phyloP scores from a whole-genome alignment of 2,329 filamentous ascomycete genomes.

The Ophiostoma tasmaniense region DNA sequence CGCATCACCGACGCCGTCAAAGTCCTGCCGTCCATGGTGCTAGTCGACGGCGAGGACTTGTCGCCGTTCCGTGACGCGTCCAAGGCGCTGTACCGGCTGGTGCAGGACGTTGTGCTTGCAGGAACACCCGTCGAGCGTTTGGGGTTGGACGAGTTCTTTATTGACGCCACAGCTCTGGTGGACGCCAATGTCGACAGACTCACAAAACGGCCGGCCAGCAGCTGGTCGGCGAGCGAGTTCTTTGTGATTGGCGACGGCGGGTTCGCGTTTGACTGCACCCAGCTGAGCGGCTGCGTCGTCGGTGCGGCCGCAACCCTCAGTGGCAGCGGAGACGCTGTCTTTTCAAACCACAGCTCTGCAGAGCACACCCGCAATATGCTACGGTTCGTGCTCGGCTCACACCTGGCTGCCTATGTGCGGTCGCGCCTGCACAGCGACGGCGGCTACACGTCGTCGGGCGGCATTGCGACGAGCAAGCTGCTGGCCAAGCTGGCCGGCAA shows the following conservation, averaged over 20 bases:
- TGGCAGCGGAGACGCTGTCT: neutral
- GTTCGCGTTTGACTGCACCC: constrained; percentile 67
- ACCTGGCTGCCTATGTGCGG: constrained; percentile 69
- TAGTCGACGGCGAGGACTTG: constrained; percentile 80
- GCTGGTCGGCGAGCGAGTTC: constrained; percentile 49
- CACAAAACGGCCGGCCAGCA: neutral
- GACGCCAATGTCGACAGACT: constrained; percentile 69
- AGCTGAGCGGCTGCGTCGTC: constrained; percentile 53
- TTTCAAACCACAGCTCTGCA: neutral
- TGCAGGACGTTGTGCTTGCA: constrained; percentile 36
- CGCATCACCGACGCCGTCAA: constrained; percentile 72
- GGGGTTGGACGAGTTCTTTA: constrained; percentile 82
- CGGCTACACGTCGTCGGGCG: constrained; percentile 81
- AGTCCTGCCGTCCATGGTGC: constrained; percentile 72
- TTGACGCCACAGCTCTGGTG: constrained; percentile 80
- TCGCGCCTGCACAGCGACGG: constrained; percentile 57
- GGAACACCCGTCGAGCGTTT: constrained; percentile 61
- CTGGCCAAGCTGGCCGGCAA: constrained; percentile 78
- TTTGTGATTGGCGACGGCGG: constrained; percentile 53
- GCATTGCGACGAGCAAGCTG: constrained; percentile 79
- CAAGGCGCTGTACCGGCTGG: constrained; percentile 67
- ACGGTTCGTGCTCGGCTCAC: constrained; percentile 67
- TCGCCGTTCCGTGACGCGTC: constrained; percentile 78
- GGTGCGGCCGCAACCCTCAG: constrained; percentile 3
- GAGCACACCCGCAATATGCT: constrained; percentile 25